These are phyloP conservation scores for Diplodia mutila DNA, from an alignment of 2,329 filamentous ascomycete genomes.

Conservation along the genomic window DNA sequence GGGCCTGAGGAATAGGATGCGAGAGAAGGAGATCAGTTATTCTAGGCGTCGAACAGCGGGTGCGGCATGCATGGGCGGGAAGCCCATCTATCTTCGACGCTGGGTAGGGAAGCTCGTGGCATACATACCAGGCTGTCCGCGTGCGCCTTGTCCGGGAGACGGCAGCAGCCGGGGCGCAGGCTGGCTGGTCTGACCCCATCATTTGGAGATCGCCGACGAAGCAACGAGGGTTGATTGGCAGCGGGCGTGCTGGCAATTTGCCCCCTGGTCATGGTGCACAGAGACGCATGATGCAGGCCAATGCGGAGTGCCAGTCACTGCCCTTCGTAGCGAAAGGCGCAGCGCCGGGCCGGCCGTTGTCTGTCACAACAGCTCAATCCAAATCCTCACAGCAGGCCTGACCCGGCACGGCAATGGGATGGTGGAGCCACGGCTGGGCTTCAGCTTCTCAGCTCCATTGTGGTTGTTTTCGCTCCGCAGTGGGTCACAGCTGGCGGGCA, in stretches of 20 bases:
- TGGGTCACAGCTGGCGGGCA: not conserved
- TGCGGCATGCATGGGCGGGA: not conserved
- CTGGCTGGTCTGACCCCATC: slow-evolving; percentile 14
- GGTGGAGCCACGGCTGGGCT: not conserved
- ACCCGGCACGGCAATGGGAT: no score
- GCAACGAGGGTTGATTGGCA: slow-evolving; percentile 15
- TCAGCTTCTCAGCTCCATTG: not conserved
- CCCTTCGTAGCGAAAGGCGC: slow-evolving; percentile 8
- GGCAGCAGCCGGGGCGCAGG: slow-evolving; percentile 13
- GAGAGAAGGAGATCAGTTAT: slow-evolving; percentile 13
- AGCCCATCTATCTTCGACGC: slow-evolving; percentile 18
- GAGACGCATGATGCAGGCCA: slow-evolving; percentile 13
- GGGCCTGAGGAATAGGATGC: not conserved
- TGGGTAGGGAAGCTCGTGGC: slow-evolving; percentile 4
- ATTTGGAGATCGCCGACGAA: slow-evolving; percentile 21
- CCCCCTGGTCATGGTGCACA: not conserved
- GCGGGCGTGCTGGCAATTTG: slow-evolving; percentile 16
- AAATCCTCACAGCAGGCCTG: no score
- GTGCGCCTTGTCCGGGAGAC: not conserved
- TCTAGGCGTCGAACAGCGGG: slow-evolving; percentile 1
- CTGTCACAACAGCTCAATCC: no score
- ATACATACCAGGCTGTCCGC: slow-evolving; percentile 9
- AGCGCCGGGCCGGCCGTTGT: no score
- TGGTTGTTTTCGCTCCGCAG: slow-evolving; percentile 2
- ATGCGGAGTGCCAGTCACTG: slow-evolving; percentile 14